These are phyloP conservation scores for Verticillium nonalfalfae DNA, from an alignment of 2,329 filamentous ascomycete species.

Conservation along the genomic window DNA sequence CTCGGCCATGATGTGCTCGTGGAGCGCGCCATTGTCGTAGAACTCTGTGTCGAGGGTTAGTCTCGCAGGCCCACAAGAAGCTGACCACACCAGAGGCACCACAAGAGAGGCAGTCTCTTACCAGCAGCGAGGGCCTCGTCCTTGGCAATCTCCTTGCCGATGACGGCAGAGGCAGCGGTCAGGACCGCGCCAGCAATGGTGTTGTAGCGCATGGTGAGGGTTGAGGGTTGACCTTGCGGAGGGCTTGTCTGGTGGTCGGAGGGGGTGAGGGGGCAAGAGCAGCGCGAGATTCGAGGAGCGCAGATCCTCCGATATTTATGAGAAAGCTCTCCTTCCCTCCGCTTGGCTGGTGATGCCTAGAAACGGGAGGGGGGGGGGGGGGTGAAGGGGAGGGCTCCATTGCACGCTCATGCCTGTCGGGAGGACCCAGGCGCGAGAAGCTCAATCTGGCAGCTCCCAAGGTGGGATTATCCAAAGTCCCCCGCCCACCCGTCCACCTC, in stretches of 20 bases:
- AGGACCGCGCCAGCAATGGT: constrained; percentile 1
- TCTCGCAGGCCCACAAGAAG: too few species aligned
- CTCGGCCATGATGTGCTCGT: constrained; percentile 14
- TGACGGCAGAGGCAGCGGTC: constrained; percentile 1
- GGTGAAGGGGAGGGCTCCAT: too few species aligned
- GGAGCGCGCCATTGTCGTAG: constrained; percentile 22
- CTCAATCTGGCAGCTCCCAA: constrained; percentile 1
- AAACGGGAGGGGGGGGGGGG: too few species aligned
- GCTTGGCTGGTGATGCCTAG: too few species aligned
- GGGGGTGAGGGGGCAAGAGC: background rate
- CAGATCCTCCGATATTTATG: background rate
- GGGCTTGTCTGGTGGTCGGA: background rate
- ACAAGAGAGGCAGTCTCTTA: background rate
- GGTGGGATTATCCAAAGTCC: background rate
- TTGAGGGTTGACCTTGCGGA: background rate
- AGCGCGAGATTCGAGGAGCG: background rate
- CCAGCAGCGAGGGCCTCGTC: constrained; percentile 18
- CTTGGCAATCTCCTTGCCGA: constrained; percentile 22
- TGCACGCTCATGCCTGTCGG: background rate
- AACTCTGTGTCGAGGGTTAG: constrained; percentile 9
- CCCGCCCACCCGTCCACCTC: background rate
- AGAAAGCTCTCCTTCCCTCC: background rate
- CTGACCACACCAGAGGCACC: too few species aligned
- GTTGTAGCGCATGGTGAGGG: constrained; percentile 12
- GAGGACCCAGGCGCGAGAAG: background rate